Base-by-base conservation (phyloP, 768 basidiomycete species). In the Mycena belliarum region DNA sequence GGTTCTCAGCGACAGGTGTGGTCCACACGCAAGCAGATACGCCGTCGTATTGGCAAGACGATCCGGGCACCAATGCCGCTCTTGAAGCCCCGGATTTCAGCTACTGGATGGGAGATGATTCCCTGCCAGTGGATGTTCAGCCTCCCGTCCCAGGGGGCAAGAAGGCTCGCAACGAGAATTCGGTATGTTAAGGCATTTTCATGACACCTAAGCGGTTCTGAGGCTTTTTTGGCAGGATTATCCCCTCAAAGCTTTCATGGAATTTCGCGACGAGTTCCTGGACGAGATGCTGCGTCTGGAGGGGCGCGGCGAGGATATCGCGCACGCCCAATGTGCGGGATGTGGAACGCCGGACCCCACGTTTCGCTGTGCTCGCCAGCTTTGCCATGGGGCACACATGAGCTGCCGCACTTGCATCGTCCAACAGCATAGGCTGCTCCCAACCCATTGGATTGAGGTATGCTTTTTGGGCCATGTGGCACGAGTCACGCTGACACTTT, bases 371-470 rank as follows among this genome's bases (percentile, higher is more conserved):
- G 48, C 6, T 1, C 23, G 29, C 16, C 55, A 57, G 33, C 6
- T 3, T 3, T 56, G 55, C 9, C 7, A 11, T 3, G 48, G 55
- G 10, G 3, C n/a, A 0, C 18, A 7, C n/a, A 49, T 56, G 42
- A 53, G 33, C n/a, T 59, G 57, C 25, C 1, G 24, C n/a, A 12
- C 16, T 0, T 59, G 57, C 20, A 43, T 59, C 6, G 46, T 52
- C 0, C 10, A 21, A 12, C 1, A 4, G 2, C 57, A 58, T 15
- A 6, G 6, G 7, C 9, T 23, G 2, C 32, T 59, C 11, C 57
- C 57, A 1, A 52, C 52, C 5, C 58, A 59, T 23, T 43, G 38
- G 38, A 42, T 53, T 3, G 18, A 59, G 47, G 58, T 52, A 4
- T 0, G 52, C 18, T 2, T 32, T 6, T 32, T n/a, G n/a, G n/a